A percentile compares a stretch with the other conserved stretches of the same genome.
Evolutionary conservation across 192 early-diverging fungal genomes (phyloP).

Genomic region (Gaertneriomyces semiglobifer): DNA sequence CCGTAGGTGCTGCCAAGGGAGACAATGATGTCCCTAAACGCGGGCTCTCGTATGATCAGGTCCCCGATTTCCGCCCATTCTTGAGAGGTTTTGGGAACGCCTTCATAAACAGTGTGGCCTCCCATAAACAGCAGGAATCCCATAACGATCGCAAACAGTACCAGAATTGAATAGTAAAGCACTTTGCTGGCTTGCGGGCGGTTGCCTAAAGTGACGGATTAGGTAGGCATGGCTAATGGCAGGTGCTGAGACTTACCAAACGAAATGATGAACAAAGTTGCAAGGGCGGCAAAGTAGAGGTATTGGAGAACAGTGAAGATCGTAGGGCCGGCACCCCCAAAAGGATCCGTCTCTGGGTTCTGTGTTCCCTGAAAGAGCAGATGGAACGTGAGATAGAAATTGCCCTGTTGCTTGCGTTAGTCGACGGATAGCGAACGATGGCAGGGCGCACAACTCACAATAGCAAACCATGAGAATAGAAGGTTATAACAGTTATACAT

Average conservation of each 20-base stretch:
- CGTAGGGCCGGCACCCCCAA: slow-evolving; percentile 18
- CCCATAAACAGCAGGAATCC: slow-evolving; percentile 44
- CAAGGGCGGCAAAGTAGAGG: slow-evolving; percentile 27
- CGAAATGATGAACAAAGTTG: slow-evolving; percentile 44
- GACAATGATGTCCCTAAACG: slow-evolving; percentile 44
- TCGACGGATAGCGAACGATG: background rate
- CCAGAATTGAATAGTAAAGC: slow-evolving; percentile 36
- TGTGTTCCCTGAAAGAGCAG: slow-evolving; percentile 23
- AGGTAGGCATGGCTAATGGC: slow-evolving; percentile 45
- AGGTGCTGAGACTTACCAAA: slow-evolving; percentile 34
- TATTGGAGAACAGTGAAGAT: slow-evolving; percentile 21
- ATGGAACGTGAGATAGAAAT: slow-evolving; percentile 32
- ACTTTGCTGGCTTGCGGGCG: slow-evolving; percentile 54
- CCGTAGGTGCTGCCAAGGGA: slow-evolving; percentile 47
- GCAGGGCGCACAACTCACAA: slow-evolving; percentile 15
- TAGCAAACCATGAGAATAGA: slow-evolving; percentile 60
- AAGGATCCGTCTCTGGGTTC: slow-evolving; percentile 23
- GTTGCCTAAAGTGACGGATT: slow-evolving; percentile 46
- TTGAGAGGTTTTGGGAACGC: slow-evolving; percentile 18
- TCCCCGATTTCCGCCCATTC: slow-evolving; percentile 19
- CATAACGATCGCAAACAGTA: slow-evolving; percentile 45
- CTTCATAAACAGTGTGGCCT: slow-evolving; percentile 25
- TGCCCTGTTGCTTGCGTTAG: slow-evolving; percentile 16
- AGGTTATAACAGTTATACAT: slow-evolving; percentile 76
- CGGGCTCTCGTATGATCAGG: slow-evolving; percentile 26